phyloP scores from a whole-genome alignment of 345 rosid species.

The Mercurialis annua region DNA sequence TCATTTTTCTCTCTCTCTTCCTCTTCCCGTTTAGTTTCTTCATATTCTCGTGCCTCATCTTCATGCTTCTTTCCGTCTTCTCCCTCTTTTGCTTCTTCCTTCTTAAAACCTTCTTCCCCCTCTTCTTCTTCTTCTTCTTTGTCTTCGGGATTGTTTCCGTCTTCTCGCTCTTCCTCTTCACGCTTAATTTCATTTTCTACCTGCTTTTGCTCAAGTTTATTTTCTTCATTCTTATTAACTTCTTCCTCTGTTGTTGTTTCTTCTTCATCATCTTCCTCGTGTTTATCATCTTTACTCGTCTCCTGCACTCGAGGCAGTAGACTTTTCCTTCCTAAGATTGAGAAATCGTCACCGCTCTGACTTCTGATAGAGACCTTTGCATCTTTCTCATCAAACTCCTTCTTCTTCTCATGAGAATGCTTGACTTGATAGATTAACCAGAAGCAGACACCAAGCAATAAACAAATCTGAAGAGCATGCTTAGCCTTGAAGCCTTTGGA shows the following conservation, averaged over 20 bases:
- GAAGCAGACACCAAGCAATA: constrained; percentile 73
- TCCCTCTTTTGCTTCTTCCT: constrained; percentile 35
- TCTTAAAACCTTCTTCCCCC: background rate
- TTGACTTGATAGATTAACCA: constrained; percentile 93
- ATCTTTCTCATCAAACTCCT: constrained; percentile 60
- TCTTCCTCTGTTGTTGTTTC: constrained; percentile 29
- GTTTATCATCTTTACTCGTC: constrained; percentile 28
- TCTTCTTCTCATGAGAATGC: constrained; percentile 82
- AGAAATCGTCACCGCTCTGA: constrained; percentile 26
- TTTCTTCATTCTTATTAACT: constrained; percentile 30
- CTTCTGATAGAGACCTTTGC: constrained; percentile 26
- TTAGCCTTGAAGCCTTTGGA: constrained; percentile 63
- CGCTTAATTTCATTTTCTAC: constrained; percentile 26
- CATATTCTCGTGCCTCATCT: constrained; percentile 31
- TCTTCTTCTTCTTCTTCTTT: constrained; percentile 18
- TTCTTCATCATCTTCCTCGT: constrained; percentile 43
- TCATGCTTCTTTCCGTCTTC: constrained; percentile 38
- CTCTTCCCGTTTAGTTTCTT: constrained; percentile 25
- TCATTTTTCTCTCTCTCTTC: constrained; percentile 20
- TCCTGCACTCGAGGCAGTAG: constrained; percentile 45
- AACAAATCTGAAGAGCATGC: constrained; percentile 70
- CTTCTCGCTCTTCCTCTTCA: constrained; percentile 36
- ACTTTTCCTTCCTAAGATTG: constrained; percentile 77
- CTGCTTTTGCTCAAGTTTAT: constrained; percentile 31
- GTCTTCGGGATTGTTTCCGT: constrained; percentile 38